Base-by-base conservation (phyloP, 345 rosid genomes). In the Salix suchowensis region DNA sequence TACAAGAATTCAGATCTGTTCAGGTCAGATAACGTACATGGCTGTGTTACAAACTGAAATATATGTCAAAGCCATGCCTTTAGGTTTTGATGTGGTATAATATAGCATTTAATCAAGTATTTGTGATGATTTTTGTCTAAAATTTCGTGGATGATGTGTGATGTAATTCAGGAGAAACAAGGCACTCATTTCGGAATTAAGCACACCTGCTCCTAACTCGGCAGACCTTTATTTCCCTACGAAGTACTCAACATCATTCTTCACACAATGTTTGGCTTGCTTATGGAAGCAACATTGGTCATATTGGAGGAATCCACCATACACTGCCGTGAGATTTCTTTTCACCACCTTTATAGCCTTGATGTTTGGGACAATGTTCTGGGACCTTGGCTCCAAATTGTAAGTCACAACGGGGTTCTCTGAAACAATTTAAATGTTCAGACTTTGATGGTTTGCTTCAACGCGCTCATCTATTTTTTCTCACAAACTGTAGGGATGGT, bases 1-100 rank as follows among this genome's bases (percentile, higher is more conserved):
- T 88, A 88, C 90, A 90, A 76, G 62, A 84, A 83, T 60, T 91
- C 97, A 69, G 91, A 90, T 1, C 84, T 89, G 7, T 86, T 84
- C 78, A 91, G 88, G 97, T 89, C 23, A 16, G 50, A 66, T 34
- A 36, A 32, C 9, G 42, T 2, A 19, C 26, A 7, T 30, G 23
- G 11, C 16, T 15, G n/a, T 14, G 23, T 11, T 66, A 40, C 0
- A 10, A 8, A 8, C 23, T 66, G 11, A 34, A 36, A 8, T 34
- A 30, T 19, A 30, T 14, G 13, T 14, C 77, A 21, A 67, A 40
- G 16, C 28, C 26, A 55, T 21, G 16, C n/a, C 2, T 39, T 4
- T 40, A 10, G 21, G 18, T 7, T 70, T n/a, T 3, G 36, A 26
- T 37, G 8, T 10, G 34, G 60, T 5, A 14, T 46, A 8, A 46